Conservation (phyloP, 108 stramenopile species). For the Bacterosira constricta region DNA sequence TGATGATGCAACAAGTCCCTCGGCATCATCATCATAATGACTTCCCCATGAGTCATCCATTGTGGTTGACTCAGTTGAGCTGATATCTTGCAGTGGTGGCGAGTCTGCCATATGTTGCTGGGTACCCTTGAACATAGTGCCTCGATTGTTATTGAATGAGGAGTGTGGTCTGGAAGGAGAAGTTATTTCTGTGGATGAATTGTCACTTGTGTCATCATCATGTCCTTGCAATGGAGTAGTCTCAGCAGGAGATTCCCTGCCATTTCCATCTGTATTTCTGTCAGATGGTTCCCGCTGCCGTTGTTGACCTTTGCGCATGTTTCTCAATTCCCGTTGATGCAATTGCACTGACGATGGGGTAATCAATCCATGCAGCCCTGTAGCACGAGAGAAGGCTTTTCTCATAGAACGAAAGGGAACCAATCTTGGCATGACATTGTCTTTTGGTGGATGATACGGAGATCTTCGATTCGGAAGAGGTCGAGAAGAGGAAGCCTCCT, state of each 20-base stretch:
- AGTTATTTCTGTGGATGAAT: too few relatives aligned
- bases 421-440: neutral
- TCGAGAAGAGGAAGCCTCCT: slow-evolving; percentile 8
- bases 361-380: slow-evolving; percentile 68
- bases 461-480: slow-evolving; percentile 7
- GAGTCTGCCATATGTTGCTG: neutral
- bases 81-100: neutral
- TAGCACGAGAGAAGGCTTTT: slow-evolving; percentile 59
- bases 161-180: too few relatives aligned
- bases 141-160: neutral
- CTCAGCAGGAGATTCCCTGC: neutral
- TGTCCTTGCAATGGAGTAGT: neutral
- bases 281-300: neutral
- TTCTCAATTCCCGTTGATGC: slow-evolving; percentile 12
- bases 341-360: slow-evolving; percentile 58
- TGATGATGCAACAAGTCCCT: neutral
- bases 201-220: neutral
- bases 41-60: neutral
- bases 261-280: too few relatives aligned
- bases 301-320: neutral
- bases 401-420: slow-evolving; percentile 46
- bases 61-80: neutral
- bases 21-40: neutral
- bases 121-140: neutral
- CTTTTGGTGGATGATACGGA: neutral